These are phyloP conservation scores for Arabis hirsuta DNA, from an alignment of 345 rosid genomes.

Conservation along the genomic window DNA sequence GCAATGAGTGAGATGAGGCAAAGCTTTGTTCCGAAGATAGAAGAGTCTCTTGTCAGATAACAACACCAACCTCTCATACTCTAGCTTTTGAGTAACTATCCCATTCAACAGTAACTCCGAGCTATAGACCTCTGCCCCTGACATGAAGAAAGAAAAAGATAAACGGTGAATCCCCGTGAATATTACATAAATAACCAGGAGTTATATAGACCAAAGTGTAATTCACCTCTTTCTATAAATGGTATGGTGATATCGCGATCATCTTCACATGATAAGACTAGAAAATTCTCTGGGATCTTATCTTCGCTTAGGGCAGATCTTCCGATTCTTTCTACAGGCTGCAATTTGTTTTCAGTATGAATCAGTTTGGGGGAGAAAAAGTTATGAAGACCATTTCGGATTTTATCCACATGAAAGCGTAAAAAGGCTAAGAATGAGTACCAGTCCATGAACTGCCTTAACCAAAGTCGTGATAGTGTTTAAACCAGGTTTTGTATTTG, in stretches of 20 bases:
- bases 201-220: constrained; percentile 11
- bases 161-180: neutral
- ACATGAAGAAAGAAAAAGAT: neutral
- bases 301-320: constrained; percentile 69
- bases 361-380: constrained; percentile 33
- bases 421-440: constrained; percentile 27
- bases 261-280: constrained; percentile 85
- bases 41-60: constrained; percentile 16
- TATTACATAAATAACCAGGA: neutral
- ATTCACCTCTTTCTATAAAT: constrained; percentile 78
- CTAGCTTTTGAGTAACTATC: constrained; percentile 83
- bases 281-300: constrained; percentile 56
- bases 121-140: constrained; percentile 82
- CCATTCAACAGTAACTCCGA: constrained; percentile 88
- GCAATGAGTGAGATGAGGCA: constrained; percentile 15
- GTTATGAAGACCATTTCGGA: neutral
- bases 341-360: constrained; percentile 32
- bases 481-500: constrained; percentile 70
- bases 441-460: constrained; percentile 75
- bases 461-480: constrained; percentile 67
- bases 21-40: neutral
- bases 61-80: constrained; percentile 75
- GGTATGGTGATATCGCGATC: constrained; percentile 62
- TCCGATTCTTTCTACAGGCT: constrained; percentile 81
- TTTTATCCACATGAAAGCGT: constrained; percentile 12